These are phyloP conservation scores for Biscogniauxia marginata DNA, from an alignment of 2,329 filamentous ascomycete species.

Conservation along the genomic window DNA sequence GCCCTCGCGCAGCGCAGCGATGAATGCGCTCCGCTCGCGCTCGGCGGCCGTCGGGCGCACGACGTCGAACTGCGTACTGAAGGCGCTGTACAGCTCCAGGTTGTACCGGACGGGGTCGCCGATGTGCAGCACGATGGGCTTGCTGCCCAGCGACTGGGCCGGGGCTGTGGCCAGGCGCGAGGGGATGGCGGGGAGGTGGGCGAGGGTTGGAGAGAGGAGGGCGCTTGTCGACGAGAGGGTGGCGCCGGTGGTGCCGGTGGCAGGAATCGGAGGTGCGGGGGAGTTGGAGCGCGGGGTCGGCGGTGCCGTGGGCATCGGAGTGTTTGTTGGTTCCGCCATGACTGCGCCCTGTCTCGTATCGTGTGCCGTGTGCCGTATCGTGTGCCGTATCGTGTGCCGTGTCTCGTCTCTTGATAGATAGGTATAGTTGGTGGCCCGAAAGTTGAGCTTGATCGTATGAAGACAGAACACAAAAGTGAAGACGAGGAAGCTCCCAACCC, in stretches of 20 bases:
- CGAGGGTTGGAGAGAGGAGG: constrained; percentile 19
- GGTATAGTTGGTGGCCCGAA: too few species aligned
- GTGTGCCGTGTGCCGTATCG: too few species aligned
- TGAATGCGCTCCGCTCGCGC: constrained; percentile 49
- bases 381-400: too few species aligned
- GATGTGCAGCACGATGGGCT: constrained; percentile 67
- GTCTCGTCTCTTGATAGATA: too few species aligned
- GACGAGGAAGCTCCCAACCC: too few species aligned
- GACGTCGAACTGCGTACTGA: constrained; percentile 46
- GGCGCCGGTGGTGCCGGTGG: not conserved
- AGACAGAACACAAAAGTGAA: too few species aligned
- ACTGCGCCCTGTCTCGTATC: too few species aligned
- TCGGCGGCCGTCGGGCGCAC: constrained; percentile 51
- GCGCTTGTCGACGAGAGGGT: constrained; percentile 23
- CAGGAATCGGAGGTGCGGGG: constrained; percentile 31
- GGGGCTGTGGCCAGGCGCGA: constrained; percentile 16
- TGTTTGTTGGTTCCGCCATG: constrained; percentile 50
- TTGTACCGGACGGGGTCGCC: constrained; percentile 62
- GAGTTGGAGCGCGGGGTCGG: constrained; percentile 46
- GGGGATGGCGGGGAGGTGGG: constrained; percentile 26
- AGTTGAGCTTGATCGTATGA: too few species aligned
- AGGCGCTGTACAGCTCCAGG: constrained; percentile 43
- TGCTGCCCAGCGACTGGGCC: constrained; percentile 23
- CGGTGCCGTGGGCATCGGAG: constrained; percentile 41
- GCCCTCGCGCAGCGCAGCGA: constrained; percentile 46